Base-by-base conservation (phyloP, 768 basidiomycete species). In the Sporobolomyces phaffii region DNA sequence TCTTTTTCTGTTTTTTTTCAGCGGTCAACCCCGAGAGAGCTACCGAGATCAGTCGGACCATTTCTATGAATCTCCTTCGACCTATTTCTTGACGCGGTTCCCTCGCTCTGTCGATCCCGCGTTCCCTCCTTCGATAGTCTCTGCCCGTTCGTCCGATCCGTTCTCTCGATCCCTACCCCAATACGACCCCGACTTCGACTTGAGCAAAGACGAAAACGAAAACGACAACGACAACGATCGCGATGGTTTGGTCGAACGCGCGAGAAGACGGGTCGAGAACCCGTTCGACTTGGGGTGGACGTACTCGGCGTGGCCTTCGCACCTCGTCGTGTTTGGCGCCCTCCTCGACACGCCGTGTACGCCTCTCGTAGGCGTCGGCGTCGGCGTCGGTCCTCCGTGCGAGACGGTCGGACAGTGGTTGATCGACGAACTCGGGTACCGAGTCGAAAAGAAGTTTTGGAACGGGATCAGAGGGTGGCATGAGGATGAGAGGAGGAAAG, bases 261-360 rank as follows among this genome's bases (percentile, higher is more conserved):
- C n/a, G n/a, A 73, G 78, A 59, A 70, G 47, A 33, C 29, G 26
- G 17, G 36, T 47, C 29, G 60, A 34, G 5, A 28, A 40, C 4
- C 18, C 28, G 5, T 47, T 44, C 48, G 64, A 72, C 40, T 64
- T 26, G 36, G 51, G 75, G 0, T 90, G 89, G 85, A 74, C 60
- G 60, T 88, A 92, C 67, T 79, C 84, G 65, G 91, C 84, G 65
- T 92, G 90, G 89, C 91, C 94, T 0, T 82, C 81, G 48, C 85
- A 91, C 77, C 73, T 98, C 20, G 83, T 91, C 4, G 79, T 92
- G 58, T 98, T 98, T 75, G 90, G 89, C 7, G 82, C 82, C n/a
- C 78, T 98, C 49, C 79, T 94, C 47, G 54, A 70, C 2, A 44
- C 47, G 1, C 26, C 51, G 26, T 60, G 67, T 50, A n/a, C n/a